These are phyloP conservation scores for Neurospora tetraspora DNA, from an alignment of 495 filamentous ascomycete species.

Conservation along the genomic window DNA sequence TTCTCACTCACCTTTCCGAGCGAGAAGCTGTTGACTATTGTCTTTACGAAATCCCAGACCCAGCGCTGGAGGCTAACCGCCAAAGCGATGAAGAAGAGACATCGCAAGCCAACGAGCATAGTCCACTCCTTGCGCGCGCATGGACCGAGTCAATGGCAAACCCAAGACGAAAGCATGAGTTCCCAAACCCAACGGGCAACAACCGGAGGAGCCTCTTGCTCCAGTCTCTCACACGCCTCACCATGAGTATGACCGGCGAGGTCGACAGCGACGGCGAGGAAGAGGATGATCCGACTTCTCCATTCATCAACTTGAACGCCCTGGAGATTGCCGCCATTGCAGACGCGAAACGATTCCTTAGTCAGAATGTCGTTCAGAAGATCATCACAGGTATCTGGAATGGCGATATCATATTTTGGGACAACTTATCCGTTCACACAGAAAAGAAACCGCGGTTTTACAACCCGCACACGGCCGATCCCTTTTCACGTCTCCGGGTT, in stretches of 20 bases:
- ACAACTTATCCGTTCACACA: conserved; percentile 62
- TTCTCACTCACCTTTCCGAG: conserved; percentile 68
- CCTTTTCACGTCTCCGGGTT: conserved; percentile 74
- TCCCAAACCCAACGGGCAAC: conserved; percentile 6
- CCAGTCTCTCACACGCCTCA: conserved; percentile 34
- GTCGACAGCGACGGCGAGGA: conserved; percentile 29
- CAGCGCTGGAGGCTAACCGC: conserved; percentile 11
- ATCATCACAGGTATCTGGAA: conserved; percentile 87
- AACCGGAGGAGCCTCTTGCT: conserved; percentile 28
- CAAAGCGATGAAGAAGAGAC: conserved; percentile 16
- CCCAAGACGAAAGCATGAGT: conserved; percentile 1
- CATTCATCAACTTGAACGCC: conserved; percentile 71
- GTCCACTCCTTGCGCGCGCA: conserved; percentile 24
- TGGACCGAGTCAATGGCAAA: conserved; percentile 5
- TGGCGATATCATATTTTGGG: conserved; percentile 89
- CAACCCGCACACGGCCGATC: conserved; percentile 64
- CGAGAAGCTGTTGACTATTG: conserved; percentile 75
- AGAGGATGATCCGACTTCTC: conserved; percentile 48
- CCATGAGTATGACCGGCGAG: conserved; percentile 31
- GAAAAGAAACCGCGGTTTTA: conserved; percentile 76
- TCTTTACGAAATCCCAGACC: conserved; percentile 62
- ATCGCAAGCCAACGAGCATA: conserved; percentile 28
- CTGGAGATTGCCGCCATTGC: conserved; percentile 84
- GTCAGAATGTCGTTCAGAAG: conserved; percentile 75
- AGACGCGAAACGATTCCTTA: conserved; percentile 84